These are phyloP conservation scores for Xylariaceae sp. DNA, from an alignment of 2,329 filamentous ascomycete species.

Conservation along the genomic window DNA sequence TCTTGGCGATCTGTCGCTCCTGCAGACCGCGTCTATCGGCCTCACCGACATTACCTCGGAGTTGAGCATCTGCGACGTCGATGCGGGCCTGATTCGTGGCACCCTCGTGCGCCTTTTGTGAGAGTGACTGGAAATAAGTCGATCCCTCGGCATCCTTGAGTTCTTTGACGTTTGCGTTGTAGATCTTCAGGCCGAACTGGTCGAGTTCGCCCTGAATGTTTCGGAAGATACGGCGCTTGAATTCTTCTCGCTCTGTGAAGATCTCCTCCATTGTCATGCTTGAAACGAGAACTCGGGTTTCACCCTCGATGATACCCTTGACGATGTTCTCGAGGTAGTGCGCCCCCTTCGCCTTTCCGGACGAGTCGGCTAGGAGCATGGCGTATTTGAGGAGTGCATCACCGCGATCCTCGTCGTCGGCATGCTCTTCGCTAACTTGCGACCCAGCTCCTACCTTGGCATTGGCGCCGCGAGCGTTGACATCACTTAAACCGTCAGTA, in stretches of 20 bases:
- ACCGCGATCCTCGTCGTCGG: constrained; percentile 43
- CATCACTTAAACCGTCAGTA: constrained; percentile 39
- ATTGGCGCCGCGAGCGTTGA: constrained; percentile 54
- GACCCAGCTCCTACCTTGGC: constrained; percentile 15
- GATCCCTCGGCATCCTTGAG: constrained; percentile 75
- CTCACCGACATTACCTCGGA: constrained; percentile 68
- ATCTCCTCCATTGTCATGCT: constrained; percentile 94
- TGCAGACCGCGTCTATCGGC: constrained; percentile 72
- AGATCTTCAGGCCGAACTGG: constrained; percentile 73
- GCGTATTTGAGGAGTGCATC: constrained; percentile 76
- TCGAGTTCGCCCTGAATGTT: constrained; percentile 75
- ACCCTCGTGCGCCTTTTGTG: constrained; percentile 78
- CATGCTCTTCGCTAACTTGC: constrained; percentile 12
- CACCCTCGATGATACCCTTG: constrained; percentile 85
- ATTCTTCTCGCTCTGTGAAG: constrained; percentile 69
- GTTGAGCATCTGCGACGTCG: constrained; percentile 60
- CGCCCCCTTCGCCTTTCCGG: constrained; percentile 38
- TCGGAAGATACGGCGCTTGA: constrained; percentile 68
- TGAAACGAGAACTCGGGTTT: constrained; percentile 75
- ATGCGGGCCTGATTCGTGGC: constrained; percentile 72
- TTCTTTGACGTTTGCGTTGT: constrained; percentile 76
- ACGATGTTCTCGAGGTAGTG: constrained; percentile 76
- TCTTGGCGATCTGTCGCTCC: constrained; percentile 82
- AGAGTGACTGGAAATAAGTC: constrained; percentile 78
- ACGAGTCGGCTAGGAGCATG: constrained; percentile 64